phyloP scores from a whole-genome alignment of 139 green algal genomes.

The Asterochloris erici region DNA sequence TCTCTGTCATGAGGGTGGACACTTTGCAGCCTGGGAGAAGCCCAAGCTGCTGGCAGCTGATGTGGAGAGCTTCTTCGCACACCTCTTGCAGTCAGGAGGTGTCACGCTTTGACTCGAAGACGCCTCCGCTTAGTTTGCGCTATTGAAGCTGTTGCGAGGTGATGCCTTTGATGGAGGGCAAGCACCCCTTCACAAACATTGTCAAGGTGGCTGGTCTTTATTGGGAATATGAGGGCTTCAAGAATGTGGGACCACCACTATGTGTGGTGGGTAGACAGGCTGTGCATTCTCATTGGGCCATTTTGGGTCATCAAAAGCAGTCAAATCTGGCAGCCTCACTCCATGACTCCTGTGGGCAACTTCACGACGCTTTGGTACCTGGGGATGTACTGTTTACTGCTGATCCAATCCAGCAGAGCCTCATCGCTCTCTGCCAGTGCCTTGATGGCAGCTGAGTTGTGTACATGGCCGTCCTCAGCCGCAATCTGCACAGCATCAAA shows the following conservation, averaged over 20 bases:
- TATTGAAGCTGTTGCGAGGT: too few species aligned
- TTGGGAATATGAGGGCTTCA: too few species aligned
- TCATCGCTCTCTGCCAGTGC: conserved; percentile 16
- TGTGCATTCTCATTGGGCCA: too few species aligned
- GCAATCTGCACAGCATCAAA: not conserved
- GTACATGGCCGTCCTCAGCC: conserved; percentile 17
- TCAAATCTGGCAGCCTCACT: not conserved
- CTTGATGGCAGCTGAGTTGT: not conserved
- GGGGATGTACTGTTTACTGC: conserved; percentile 10
- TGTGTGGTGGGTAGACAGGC: too few species aligned
- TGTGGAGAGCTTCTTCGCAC: conserved; percentile 13
- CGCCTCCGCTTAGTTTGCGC: too few species aligned
- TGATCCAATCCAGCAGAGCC: conserved; percentile 10
- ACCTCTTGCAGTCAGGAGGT: too few species aligned
- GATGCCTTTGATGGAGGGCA: too few species aligned
- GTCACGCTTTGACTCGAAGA: too few species aligned
- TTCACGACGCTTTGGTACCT: conserved; percentile 13
- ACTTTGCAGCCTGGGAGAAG: conserved; percentile 30
- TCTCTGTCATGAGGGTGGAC: conserved; percentile 4
- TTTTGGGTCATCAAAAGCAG: too few species aligned
- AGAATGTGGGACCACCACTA: too few species aligned
- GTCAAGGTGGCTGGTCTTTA: too few species aligned
- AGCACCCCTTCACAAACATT: too few species aligned
- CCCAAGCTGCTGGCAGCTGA: conserved; percentile 12
- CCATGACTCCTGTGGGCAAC: conserved; percentile 13